Conservation (phyloP, 1,284 basidiomycete genomes). For the Leucoagaricus sp. region DNA sequence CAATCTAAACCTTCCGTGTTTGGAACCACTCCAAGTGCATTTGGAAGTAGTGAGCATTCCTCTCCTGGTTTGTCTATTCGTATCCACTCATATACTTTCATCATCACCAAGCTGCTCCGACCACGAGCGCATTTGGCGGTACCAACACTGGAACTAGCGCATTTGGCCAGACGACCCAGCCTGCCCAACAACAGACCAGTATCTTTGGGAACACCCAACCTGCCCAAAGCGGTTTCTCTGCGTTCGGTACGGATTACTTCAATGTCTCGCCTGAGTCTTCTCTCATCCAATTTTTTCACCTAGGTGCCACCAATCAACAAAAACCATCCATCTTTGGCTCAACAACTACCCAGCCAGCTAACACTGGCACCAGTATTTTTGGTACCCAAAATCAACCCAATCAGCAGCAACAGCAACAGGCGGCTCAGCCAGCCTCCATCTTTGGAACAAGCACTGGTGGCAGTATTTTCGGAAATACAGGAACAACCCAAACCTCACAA, state of each 20-base stretch:
- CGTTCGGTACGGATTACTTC: constrained; percentile 22
- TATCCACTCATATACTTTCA: background rate
- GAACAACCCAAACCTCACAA: constrained; percentile 10
- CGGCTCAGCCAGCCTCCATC: constrained; percentile 17
- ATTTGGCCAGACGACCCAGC: constrained; percentile 11
- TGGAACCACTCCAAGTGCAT: constrained; percentile 12
- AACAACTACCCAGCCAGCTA: constrained; percentile 20
- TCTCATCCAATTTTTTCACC: background rate
- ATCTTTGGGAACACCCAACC: constrained; percentile 28
- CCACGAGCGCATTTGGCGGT: constrained; percentile 10
- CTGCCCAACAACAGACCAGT: constrained; percentile 25
- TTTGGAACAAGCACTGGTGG: constrained; percentile 16
- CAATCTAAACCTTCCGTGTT: constrained; percentile 18
- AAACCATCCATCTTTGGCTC: constrained; percentile 27
- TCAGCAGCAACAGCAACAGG: constrained; percentile 24
- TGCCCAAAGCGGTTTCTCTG: constrained; percentile 21
- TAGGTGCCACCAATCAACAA: constrained; percentile 21
- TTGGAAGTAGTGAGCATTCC: constrained; percentile 2
- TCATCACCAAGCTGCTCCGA: constrained; percentile 3
- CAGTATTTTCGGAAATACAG: background rate
- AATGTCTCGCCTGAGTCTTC: background rate
- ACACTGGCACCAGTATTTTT: constrained; percentile 23
- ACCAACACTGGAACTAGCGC: constrained; percentile 1
- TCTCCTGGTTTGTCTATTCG: background rate
- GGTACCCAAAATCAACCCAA: constrained; percentile 22